These are phyloP conservation scores for Kregervanrija pseudodelftensis DNA, from an alignment of 805 yeast genomes.

Conservation along the genomic window DNA sequence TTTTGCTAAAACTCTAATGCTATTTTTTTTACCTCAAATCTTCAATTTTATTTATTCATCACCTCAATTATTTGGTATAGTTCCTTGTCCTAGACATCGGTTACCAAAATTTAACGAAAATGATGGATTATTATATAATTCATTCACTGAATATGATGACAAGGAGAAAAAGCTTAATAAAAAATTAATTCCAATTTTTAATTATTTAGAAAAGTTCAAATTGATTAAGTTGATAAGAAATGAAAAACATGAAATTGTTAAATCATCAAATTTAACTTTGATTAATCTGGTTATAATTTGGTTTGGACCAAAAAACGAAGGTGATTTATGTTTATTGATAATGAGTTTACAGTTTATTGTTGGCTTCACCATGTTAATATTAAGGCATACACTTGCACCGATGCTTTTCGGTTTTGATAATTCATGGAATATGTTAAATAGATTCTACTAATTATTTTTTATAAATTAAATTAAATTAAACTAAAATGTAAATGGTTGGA, in stretches of 20 bases:
- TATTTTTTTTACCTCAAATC: constrained; percentile 87
- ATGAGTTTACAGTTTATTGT: constrained; percentile 54
- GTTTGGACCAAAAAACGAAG: constrained; percentile 90
- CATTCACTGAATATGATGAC: constrained; percentile 40
- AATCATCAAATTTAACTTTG: constrained; percentile 76
- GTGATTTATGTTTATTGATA: constrained; percentile 54
- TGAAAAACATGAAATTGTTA: constrained; percentile 24
- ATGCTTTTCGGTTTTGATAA: constrained; percentile 88
- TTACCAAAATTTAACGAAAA: constrained; percentile 66
- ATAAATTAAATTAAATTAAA: not conserved
- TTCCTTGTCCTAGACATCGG: constrained; percentile 95
- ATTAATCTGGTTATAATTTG: constrained; percentile 78
- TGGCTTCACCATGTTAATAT: constrained; percentile 60
- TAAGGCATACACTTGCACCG: constrained; percentile 81
- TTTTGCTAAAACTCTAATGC: constrained; percentile 83
- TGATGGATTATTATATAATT: constrained; percentile 73
- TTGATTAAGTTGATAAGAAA: constrained; percentile 38
- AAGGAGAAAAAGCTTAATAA: constrained; percentile 23
- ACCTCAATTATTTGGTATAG: constrained; percentile 83
- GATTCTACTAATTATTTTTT: constrained; percentile 13
- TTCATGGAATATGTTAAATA: constrained; percentile 34
- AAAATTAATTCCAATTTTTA: constrained; percentile 31
- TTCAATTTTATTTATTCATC: constrained; percentile 81
- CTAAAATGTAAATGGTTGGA: not conserved
- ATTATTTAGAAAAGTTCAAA: constrained; percentile 38